Base-by-base conservation (phyloP, 768 basidiomycete genomes). In the Leccinellum albellum region DNA sequence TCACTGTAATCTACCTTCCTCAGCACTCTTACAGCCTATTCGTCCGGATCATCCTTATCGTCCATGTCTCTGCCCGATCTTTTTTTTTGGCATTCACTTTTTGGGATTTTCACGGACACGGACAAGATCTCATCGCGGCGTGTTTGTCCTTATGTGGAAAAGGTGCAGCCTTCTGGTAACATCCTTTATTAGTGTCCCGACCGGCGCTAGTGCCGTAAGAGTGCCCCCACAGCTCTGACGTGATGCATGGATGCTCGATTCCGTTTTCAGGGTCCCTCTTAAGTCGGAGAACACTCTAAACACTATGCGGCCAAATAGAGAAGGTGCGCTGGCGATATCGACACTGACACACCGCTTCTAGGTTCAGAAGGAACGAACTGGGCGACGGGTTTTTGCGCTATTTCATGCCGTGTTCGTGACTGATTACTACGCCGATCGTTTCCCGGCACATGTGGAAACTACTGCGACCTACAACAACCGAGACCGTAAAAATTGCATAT, bases 1-100 rank as follows among this genome's bases (percentile, higher is more conserved):
- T 52, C 63, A 58, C 50, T 71, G 61, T 70, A 42, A 67, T 62
- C 65, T 56, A 65, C 62, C 51, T 52, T 53, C 24, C 57, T 60
- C 57, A 50, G 59, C 58, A 51, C 37, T 3, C 50, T 66, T 32
- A 26, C 64, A 55, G 54, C 54, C 26, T 49, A 60, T 58, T 63
- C 54, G 51, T 52, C 54, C 50, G 58, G 64, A 57, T 60, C 54
- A 47, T 53, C 33, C 46, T 64, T 55, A 59, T 62, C 55, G 33
- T 56, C 40, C n/a, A 28, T 29, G 46, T 46, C 24, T 51, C 55
- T 58, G 60, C 48, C 53, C 15, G 47, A 50, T 57, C 55, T 55
- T 57, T 45, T 48, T 24, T 2, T 31, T 31, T 29, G 54, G 15
- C 54, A 47, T 21, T 42, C 33, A 4, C 24, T 54, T 57, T 32